These are phyloP conservation scores for Pleurotus ostreatus DNA, from an alignment of 768 basidiomycete species.

Conservation along the genomic window DNA sequence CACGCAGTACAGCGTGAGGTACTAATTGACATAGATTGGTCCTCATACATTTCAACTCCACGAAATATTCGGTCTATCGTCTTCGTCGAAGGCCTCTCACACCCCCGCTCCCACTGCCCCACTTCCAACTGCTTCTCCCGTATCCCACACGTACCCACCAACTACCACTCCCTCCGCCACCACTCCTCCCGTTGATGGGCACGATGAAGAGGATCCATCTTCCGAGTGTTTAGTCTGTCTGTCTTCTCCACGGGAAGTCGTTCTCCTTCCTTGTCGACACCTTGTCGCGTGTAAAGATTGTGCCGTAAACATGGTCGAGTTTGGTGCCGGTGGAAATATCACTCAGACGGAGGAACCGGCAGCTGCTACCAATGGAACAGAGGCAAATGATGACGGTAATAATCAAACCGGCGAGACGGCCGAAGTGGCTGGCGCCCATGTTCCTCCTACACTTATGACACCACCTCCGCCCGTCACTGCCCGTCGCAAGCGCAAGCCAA, in stretches of 20 bases:
- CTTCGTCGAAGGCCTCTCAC: constrained; percentile 36
- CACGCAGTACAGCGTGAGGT: constrained; percentile 1
- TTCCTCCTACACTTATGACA: constrained; percentile 8
- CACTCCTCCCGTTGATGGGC: constrained; percentile 15
- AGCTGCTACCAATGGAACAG: constrained; percentile 18
- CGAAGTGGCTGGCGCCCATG: constrained; percentile 16
- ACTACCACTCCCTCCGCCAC: constrained; percentile 16
- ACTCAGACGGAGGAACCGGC: constrained; percentile 48
- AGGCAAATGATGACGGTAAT: constrained; percentile 20
- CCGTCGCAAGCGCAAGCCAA: constrained; percentile 86
- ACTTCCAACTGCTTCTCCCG: constrained; percentile 32
- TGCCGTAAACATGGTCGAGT: constrained; percentile 96
- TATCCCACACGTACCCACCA: constrained; percentile 46
- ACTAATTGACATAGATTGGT: constrained; percentile 57
- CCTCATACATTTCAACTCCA: constrained; percentile 92
- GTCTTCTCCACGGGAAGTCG: constrained; percentile 84
- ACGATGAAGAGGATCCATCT: constrained; percentile 62
- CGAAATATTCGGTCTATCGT: constrained; percentile 89
- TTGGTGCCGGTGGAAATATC: constrained; percentile 88
- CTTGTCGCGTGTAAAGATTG: constrained; percentile 95
- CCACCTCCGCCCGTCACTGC: constrained; percentile 9
- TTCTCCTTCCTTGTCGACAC: constrained; percentile 89
- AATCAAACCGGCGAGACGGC: constrained; percentile 20
- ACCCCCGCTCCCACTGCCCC: constrained; percentile 24
- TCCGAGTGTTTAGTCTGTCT: constrained; percentile 92